Conservation (phyloP, 139 green algal species). For the Coccomyxa sp. region DNA sequence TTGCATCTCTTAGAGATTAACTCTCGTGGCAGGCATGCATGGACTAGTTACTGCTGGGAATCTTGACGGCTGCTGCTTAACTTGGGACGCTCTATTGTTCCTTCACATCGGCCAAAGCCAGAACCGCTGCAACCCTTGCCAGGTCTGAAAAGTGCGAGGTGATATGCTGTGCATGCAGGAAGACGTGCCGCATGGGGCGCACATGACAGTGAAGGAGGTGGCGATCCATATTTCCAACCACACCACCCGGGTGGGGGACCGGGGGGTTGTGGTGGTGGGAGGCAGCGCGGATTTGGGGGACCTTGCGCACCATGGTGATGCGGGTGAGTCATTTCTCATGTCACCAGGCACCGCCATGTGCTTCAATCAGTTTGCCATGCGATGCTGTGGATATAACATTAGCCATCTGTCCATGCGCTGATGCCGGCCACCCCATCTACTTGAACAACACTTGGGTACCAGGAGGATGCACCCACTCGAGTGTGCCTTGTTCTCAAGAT, state of each 20-base stretch:
- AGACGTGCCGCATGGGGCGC: not conserved
- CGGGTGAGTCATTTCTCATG: not conserved
- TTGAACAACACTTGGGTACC: too few relatives aligned
- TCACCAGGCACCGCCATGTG: not conserved
- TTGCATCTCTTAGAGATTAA: not conserved
- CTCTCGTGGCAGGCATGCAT: not conserved
- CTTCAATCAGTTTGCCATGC: not conserved
- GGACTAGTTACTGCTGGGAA: not conserved
- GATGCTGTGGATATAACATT: too few relatives aligned
- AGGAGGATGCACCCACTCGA: too few relatives aligned
- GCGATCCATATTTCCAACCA: slow-evolving; percentile 72
- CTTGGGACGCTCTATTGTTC: not conserved
- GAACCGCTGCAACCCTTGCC: too few relatives aligned
- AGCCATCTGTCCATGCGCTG: not conserved
- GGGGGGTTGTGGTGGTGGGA: slow-evolving; percentile 81
- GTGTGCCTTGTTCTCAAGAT: too few relatives aligned
- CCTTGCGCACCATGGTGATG: slow-evolving; percentile 9
- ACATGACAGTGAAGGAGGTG: slow-evolving; percentile 69
- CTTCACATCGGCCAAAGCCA: not conserved
- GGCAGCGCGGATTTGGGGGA: slow-evolving; percentile 33
- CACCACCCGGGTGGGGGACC: slow-evolving; percentile 54
- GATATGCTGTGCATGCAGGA: not conserved
- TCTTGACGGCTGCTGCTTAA: not conserved
- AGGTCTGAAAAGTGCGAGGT: not conserved
- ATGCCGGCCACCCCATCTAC: not conserved